Evolutionary conservation across 2,329 filamentous ascomycete species (phyloP).

Genomic region (Claviceps sp.): DNA sequence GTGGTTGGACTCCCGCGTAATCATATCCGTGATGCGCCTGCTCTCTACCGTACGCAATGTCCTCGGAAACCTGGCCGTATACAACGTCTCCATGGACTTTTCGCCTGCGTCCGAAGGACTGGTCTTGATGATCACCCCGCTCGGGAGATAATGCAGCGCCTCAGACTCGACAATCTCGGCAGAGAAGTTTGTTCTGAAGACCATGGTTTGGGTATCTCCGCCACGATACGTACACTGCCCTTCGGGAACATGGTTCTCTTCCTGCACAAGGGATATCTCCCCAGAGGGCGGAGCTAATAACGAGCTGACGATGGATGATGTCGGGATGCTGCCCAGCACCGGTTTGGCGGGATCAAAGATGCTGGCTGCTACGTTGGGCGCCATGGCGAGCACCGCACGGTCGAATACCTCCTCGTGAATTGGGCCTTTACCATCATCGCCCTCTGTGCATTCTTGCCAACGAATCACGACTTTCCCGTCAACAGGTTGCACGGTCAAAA

Average conservation of each 20-base stretch:
- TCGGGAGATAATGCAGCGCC: constrained; percentile 36
- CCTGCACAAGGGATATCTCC: constrained; percentile 4
- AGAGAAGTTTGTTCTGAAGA: constrained; percentile 22
- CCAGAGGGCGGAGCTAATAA: constrained; percentile 18
- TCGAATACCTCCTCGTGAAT: constrained; percentile 29
- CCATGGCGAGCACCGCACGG: constrained; percentile 38
- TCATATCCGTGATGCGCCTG: constrained; percentile 29
- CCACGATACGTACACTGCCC: constrained; percentile 16
- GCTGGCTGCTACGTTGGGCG: constrained; percentile 35
- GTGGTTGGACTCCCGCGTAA: constrained; percentile 11
- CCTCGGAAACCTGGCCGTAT: constrained; percentile 34
- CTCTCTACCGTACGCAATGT: constrained; percentile 37
- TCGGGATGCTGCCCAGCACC: constrained; percentile 31
- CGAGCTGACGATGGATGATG: constrained; percentile 32
- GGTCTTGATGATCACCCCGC: constrained; percentile 39
- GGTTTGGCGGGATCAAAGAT: constrained; percentile 31
- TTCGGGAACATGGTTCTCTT: constrained; percentile 1
- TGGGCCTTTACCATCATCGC: constrained; percentile 4
- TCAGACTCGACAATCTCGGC: constrained; percentile 27
- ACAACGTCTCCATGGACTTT: constrained; percentile 26
- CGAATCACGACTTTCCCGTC: constrained; percentile 15
- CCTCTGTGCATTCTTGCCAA: constrained; percentile 17
- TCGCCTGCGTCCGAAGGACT: constrained; percentile 27
- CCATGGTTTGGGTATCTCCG: constrained; percentile 19
- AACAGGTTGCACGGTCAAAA: constrained; percentile 20